Evolutionary conservation across 2,329 filamentous ascomycete species (phyloP).

Genomic region (Arachnopeziza araneosa): DNA sequence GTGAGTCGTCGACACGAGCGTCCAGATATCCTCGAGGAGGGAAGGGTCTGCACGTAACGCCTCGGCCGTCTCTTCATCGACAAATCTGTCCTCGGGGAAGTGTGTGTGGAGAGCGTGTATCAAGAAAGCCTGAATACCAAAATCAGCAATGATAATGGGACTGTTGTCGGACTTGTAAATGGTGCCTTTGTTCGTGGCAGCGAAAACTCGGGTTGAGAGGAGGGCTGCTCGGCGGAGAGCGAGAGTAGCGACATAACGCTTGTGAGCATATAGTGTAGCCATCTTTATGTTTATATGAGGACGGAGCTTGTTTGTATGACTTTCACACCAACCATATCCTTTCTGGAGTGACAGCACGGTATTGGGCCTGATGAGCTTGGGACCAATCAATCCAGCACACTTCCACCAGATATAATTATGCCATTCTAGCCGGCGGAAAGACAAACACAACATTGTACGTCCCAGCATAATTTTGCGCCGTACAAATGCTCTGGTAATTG

Average conservation of each 20-base stretch:
- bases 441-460: no score
- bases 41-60: slow-evolving; percentile 43
- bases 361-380: no score
- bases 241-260: slow-evolving; percentile 20
- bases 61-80: slow-evolving; percentile 55
- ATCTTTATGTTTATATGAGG: background rate
- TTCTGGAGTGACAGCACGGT: no score
- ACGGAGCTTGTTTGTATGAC: no score
- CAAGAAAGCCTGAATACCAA: slow-evolving; percentile 57
- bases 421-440: no score
- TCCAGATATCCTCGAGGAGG: slow-evolving; percentile 49
- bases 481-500: no score
- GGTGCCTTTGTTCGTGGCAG: slow-evolving; percentile 42
- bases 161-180: slow-evolving; percentile 53
- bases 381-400: no score
- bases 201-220: slow-evolving; percentile 50
- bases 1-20: slow-evolving; percentile 40
- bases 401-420: no score
- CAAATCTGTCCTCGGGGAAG: slow-evolving; percentile 51
- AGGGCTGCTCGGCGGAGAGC: slow-evolving; percentile 51
- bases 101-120: slow-evolving; percentile 48
- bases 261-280: background rate
- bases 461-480: no score
- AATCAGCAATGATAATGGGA: slow-evolving; percentile 59
- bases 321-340: no score